Conservation (phyloP, 345 rosid genomes). For the Salix koriyanagi region DNA sequence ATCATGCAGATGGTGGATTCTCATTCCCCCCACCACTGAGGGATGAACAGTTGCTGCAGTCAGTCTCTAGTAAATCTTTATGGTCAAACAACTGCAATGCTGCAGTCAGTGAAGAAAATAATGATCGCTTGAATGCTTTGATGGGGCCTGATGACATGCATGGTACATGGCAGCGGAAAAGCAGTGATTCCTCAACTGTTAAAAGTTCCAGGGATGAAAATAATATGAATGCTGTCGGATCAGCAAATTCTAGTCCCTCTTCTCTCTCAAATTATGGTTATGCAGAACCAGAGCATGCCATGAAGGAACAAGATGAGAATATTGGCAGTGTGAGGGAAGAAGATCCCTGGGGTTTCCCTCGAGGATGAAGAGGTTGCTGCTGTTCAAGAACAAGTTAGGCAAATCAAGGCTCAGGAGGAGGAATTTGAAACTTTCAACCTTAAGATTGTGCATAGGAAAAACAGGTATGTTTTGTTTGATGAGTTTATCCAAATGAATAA, state of each 20-base stretch:
- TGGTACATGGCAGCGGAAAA: constrained; percentile 70
- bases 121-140: constrained; percentile 49
- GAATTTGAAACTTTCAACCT: constrained; percentile 98
- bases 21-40: constrained; percentile 69
- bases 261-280: constrained; percentile 59
- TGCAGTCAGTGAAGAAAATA: constrained; percentile 41
- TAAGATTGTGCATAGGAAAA: constrained; percentile 93
- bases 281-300: constrained; percentile 47
- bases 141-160: constrained; percentile 66
- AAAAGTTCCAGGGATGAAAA: constrained; percentile 73
- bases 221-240: constrained; percentile 49
- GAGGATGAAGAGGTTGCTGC: constrained; percentile 98
- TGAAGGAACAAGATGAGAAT: constrained; percentile 58
- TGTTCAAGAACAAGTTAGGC: constrained; percentile 95
- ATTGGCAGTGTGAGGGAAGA: constrained; percentile 51
- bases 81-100: constrained; percentile 57
- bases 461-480: constrained; percentile 55
- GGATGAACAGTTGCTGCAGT: constrained; percentile 50
- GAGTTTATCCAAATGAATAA: constrained; percentile 2
- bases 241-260: constrained; percentile 67
- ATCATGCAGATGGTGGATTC: constrained; percentile 59
- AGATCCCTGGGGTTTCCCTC: constrained; percentile 56
- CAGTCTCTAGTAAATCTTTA: constrained; percentile 60
- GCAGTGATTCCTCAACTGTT: constrained; percentile 65
- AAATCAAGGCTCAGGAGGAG: constrained; percentile 94